Evolutionary conservation across 495 filamentous ascomycete genomes (phyloP), one percentile per base, ranked within the genome.

Genomic region (Neurospora tetraspora): DNA sequence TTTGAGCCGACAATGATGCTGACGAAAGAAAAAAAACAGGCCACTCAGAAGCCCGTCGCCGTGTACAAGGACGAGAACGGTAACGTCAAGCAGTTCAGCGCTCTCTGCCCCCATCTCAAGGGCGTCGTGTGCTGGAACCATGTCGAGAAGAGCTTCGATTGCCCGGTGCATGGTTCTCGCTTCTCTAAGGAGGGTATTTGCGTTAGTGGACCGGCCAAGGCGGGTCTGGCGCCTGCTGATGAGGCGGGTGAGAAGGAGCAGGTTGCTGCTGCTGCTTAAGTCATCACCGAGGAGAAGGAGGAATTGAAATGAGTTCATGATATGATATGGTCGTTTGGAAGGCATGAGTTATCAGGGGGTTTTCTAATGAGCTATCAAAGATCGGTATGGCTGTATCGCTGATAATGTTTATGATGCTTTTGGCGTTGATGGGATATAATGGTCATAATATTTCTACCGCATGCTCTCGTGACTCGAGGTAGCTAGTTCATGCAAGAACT

Each of bases 61-160:
- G 82, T 89, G 0, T 89, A 89, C 73, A 88, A 88, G 75, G 86
- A 89, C 72, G 86, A 86, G 7, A 76, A 82, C 4, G 88, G 87
- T 10, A 80, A 85, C 27, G 80, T 85, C 18, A 79, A 80, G 39
- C 82, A 81, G 72, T 85, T 85, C 75, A 86, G 82, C 37, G 88
- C 87, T 1, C 45, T 89, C 2, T 90, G 88, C 74, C 87, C 88
- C 40, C 88, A 89, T 77, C 70, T 89, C 75, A 79, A 85, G 69
- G 88, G 86, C 2, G 83, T 89, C 0, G 80, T 89, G 1, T 85
- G 83, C 70, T 89, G 88, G 88, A 89, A 89, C 70, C 65, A 73
- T 1, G 78, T 78, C 0, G 88, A 89, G 79, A 87, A 86, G 81
- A 84, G 83, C 70, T 89, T 86, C 81, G 87, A 89, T 73, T 85